These are phyloP conservation scores for Coemansia sp. DNA, from an alignment of 192 early-diverging fungal genomes.

Conservation along the genomic window DNA sequence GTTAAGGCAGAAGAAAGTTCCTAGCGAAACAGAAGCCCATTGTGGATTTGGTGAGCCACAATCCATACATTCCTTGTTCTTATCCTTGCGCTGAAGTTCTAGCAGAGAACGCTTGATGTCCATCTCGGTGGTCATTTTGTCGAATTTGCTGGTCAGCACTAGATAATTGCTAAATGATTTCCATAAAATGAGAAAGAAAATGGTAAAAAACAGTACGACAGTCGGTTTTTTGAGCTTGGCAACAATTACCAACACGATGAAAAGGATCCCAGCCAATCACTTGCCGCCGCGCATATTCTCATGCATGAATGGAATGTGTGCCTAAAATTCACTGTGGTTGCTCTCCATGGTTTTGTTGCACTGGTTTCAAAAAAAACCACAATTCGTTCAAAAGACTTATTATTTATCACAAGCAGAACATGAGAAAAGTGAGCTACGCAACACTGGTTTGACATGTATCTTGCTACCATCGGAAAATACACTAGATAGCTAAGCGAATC, in stretches of 20 bases:
- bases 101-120: slow-evolving; percentile 38
- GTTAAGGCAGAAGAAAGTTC: slow-evolving; percentile 94
- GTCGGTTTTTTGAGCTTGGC: too few relatives aligned
- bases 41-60: slow-evolving; percentile 83
- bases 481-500: too few relatives aligned
- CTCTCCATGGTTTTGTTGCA: too few relatives aligned
- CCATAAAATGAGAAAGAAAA: not conserved
- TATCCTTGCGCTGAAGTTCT: slow-evolving; percentile 42
- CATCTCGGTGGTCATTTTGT: slow-evolving; percentile 31
- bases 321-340: not conserved
- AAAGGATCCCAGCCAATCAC: slow-evolving; percentile 14
- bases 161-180: not conserved
- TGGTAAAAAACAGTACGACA: not conserved
- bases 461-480: too few relatives aligned
- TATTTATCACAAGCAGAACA: too few relatives aligned
- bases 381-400: too few relatives aligned
- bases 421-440: too few relatives aligned
- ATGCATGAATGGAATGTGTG: not conserved
- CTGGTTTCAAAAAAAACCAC: too few relatives aligned
- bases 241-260: not conserved
- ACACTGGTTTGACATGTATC: too few relatives aligned
- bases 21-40: slow-evolving; percentile 92
- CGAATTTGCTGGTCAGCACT: not conserved
- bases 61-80: slow-evolving; percentile 76
- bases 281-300: slow-evolving; percentile 13